These are phyloP conservation scores for Pyricularia sp. DNA, from an alignment of 2,329 filamentous ascomycete genomes.

Conservation along the genomic window DNA sequence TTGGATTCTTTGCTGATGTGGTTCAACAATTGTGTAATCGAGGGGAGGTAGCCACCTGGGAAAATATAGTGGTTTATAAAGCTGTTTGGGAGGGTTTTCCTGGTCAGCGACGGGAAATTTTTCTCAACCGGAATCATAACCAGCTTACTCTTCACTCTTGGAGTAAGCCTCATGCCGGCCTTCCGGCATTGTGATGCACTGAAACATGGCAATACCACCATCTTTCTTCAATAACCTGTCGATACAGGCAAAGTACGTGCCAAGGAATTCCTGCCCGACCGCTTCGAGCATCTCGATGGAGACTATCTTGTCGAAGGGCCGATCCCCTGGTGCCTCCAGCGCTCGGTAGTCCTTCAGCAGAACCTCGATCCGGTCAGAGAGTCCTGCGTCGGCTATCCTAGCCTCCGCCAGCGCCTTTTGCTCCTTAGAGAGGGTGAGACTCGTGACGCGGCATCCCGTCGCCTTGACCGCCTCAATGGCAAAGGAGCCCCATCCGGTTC, in stretches of 20 bases:
- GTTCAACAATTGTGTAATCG: constrained; percentile 39
- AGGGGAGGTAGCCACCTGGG: constrained; percentile 59
- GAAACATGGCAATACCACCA: constrained; percentile 56
- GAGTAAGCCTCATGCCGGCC: constrained; percentile 52
- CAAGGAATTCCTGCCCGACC: constrained; percentile 54
- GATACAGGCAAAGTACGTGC: constrained; percentile 54
- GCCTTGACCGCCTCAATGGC: constrained; percentile 54
- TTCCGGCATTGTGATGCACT: constrained; percentile 68
- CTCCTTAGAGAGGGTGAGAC: constrained; percentile 53
- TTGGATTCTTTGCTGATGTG: constrained; percentile 48
- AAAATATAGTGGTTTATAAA: constrained; percentile 72
- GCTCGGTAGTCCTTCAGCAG: constrained; percentile 56
- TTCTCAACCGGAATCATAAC: not conserved
- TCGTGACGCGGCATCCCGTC: constrained; percentile 57
- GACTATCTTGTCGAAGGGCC: constrained; percentile 55
- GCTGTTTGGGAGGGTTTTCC: constrained; percentile 15
- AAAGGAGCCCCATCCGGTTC: constrained; percentile 64
- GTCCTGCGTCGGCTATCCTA: constrained; percentile 47
- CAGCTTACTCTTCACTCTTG: constrained; percentile 45
- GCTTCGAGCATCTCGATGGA: constrained; percentile 71
- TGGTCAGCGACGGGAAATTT: not conserved
- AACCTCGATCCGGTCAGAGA: constrained; percentile 48
- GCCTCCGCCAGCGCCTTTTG: constrained; percentile 56
- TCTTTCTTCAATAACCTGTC: constrained; percentile 51
- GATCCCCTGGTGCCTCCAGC: constrained; percentile 34